phyloP scores from a whole-genome alignment of 768 basidiomycete genomes.

The Agrocybe praecox region DNA sequence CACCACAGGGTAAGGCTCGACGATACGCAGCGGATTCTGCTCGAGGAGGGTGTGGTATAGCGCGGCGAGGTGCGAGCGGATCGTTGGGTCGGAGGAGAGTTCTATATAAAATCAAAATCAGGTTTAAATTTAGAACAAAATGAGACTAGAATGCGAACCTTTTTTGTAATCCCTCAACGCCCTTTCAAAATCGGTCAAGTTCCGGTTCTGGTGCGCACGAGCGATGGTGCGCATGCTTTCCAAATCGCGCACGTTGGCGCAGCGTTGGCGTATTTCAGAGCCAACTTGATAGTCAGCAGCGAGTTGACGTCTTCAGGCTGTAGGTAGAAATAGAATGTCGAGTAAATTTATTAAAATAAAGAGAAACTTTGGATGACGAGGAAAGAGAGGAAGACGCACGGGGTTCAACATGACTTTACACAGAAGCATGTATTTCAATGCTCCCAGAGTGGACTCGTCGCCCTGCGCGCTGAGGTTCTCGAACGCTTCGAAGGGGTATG shows the following conservation, averaged over 20 bases:
- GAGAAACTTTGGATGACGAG: neutral
- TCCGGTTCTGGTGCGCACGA: conserved; percentile 89
- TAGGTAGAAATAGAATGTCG: no score
- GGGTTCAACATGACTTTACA: conserved; percentile 98
- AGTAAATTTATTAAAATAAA: no score
- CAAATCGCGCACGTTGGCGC: conserved; percentile 85
- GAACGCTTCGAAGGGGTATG: neutral
- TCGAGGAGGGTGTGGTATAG: conserved; percentile 97
- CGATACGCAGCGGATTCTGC: conserved; percentile 92
- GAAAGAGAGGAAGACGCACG: conserved; percentile 37
- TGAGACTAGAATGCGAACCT: conserved; percentile 38
- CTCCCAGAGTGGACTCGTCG: conserved; percentile 65
- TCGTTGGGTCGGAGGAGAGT: conserved; percentile 92
- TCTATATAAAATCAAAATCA: conserved; percentile 46
- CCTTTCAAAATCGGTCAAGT: conserved; percentile 87
- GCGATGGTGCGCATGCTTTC: conserved; percentile 97
- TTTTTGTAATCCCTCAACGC: conserved; percentile 85
- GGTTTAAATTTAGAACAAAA: no score
- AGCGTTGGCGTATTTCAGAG: conserved; percentile 85
- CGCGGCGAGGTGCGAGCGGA: conserved; percentile 91
- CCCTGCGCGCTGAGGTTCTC: conserved; percentile 23
- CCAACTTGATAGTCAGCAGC: conserved; percentile 84
- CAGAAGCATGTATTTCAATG: conserved; percentile 96
- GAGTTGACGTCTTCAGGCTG: conserved; percentile 94
- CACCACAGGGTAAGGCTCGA: conserved; percentile 95